Conservation (phyloP, 1,284 basidiomycete genomes). For the Termitomyces sp. region DNA sequence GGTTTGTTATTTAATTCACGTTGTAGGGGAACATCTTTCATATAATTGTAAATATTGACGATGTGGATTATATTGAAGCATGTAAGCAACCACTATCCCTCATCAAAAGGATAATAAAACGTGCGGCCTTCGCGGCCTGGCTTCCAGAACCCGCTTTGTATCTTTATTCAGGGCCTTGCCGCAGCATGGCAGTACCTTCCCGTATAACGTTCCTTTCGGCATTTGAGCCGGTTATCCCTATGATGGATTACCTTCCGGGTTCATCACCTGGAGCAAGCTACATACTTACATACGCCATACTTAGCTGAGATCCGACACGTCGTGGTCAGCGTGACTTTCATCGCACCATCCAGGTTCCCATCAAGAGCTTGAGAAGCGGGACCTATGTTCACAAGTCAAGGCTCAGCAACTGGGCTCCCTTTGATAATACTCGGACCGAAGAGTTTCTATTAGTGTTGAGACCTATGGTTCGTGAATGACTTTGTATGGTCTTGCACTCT, state of each 20-base stretch:
- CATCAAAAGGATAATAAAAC: background rate
- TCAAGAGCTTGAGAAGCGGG: background rate
- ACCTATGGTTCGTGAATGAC: background rate
- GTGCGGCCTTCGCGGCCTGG: background rate
- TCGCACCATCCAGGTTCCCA: background rate
- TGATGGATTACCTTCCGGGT: background rate
- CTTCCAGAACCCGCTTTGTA: background rate
- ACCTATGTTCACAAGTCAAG: background rate
- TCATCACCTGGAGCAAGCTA: background rate
- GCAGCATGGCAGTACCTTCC: background rate
- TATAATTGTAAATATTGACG: background rate
- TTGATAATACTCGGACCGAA: background rate
- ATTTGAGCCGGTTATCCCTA: background rate
- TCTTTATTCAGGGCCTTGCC: background rate
- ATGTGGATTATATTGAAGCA: background rate
- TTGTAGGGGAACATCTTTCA: slow-evolving; percentile 1
- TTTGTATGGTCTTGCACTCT: background rate
- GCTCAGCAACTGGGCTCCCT: background rate
- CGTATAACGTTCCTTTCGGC: background rate
- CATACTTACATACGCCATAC: background rate
- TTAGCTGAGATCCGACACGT: slow-evolving; percentile 9
- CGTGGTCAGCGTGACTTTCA: background rate
- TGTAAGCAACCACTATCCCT: background rate
- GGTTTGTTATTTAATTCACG: background rate
- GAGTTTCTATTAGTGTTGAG: background rate